Evolutionary conservation across 805 yeast genomes (phyloP), one percentile per base, ranked within the genome.

Genomic region (Dipodascus albidus): DNA sequence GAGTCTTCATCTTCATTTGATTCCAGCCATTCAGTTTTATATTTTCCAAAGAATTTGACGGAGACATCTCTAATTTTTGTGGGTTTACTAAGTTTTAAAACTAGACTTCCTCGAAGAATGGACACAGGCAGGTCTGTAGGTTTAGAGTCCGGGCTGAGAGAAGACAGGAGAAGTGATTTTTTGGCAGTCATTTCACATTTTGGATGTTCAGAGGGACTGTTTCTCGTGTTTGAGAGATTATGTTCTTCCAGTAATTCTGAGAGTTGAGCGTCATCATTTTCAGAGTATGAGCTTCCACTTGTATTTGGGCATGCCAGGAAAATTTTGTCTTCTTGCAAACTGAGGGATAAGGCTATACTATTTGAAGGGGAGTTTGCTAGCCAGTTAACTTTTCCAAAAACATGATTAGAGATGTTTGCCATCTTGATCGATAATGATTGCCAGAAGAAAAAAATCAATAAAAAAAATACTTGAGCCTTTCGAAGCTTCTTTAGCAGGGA

Each of bases 11-110:
- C 58, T 54, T 58, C 62, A 51, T 62, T 60, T 35, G 60, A 95
- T 62, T 88, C 95, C 14, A 95, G 95, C 96, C 96, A 89, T 56
- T 85, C 91, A 0, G 96, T 89, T 60, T 83, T 74, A 47, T 86
- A 77, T 1, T 68, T 64, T 1, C 96, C 96, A 57, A 75, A 75
- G 59, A 90, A 79, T 1, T 74, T 70, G 52, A 90, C 70, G 4
- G 74, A 67, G n/a, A 90, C 75, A 27, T 77, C 69, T 67, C 85
- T 87, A 59, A 89, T 71, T 64, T 80, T 85, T 35, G 84, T 75
- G 0, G 91, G 83, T 61, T 87, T 88, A 52, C 81, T 60, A 1
- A 90, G 77, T 54, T 93, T 75, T 8, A 90, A 59, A 49, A 83
- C 78, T 14, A 90, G 70, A 22, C 88, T 80, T 0, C 97, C 97